Evolutionary conservation across 1,284 basidiomycete genomes (phyloP), one percentile per base, ranked within the genome.

Genomic region (Trichosporon sp.): DNA sequence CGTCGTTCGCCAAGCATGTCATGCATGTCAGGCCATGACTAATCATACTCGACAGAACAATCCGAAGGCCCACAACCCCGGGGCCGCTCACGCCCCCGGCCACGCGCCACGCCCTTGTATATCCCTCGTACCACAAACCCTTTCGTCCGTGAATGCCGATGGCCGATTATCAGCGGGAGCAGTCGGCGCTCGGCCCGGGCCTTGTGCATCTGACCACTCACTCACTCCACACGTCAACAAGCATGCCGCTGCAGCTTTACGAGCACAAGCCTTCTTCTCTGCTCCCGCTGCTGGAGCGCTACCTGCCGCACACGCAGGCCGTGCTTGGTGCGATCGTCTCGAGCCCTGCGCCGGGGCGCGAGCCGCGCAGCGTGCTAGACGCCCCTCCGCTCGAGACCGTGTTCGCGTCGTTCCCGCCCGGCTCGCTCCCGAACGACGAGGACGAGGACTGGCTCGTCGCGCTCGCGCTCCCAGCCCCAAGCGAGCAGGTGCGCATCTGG

Each of bases 151-250:
- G n/a, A n/a, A n/a, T n/a, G n/a, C n/a, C n/a, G n/a, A n/a, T n/a
- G n/a, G n/a, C n/a, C n/a, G n/a, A 34, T 34, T 12, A 34, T 6
- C 34, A 34, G 34, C 34, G 6, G 34, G 34, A 6, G 6, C 34
- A 34, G 34, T 34, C 34, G 34, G 84, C 71, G 34, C 84, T 80
- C 47, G 76, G 25, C 84, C 72, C 23, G 78, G n/a, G n/a, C n/a
- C n/a, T n/a, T n/a, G n/a, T n/a, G n/a, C n/a, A n/a, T n/a, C n/a
- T n/a, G n/a, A n/a, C n/a, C n/a, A n/a, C 38, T n/a, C n/a, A 42
- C 38, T 32, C 32, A 32, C 38, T 18, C 38, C 2, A 6, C 38
- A 18, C 38, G 5, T 3, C 38, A 68, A 84, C 82, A 70, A 83
- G 76, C 68, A 80, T 75, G 1, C 3, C 47, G 8, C 34, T 65